Evolutionary conservation across 1,139 yeast genomes (phyloP).

Genomic region (Protomyces arabidopsidicola): DNA sequence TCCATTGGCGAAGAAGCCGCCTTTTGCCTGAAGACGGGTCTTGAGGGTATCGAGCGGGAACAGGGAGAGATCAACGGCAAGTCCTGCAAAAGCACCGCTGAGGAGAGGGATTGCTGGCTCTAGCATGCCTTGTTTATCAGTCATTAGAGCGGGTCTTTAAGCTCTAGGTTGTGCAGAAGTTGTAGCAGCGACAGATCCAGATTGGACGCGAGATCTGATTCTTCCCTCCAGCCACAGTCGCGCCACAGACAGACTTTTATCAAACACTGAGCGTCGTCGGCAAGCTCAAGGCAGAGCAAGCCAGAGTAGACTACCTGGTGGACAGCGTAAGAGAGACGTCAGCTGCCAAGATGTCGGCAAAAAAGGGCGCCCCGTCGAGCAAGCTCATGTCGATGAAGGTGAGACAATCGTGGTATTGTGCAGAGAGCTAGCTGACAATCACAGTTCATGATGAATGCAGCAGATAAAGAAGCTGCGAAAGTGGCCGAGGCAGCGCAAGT

Average conservation of each 20-base stretch:
- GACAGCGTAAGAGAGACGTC: neutral
- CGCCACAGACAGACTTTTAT: neutral
- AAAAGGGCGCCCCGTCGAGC: neutral
- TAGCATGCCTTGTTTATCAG: neutral
- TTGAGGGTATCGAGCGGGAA: slow-evolving; percentile 95
- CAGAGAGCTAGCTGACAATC: too few relatives aligned
- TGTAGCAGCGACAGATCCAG: neutral
- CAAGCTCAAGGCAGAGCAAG: too few relatives aligned
- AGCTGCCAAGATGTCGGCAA: neutral
- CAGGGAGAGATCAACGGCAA: slow-evolving; percentile 86
- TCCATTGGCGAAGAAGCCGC: slow-evolving; percentile 88
- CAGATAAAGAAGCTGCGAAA: slow-evolving; percentile 2
- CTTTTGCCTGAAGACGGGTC: slow-evolving; percentile 89
- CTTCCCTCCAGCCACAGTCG: neutral
- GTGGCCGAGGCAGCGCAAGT: slow-evolving; percentile 3
- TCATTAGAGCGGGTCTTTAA: neutral
- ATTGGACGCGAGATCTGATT: neutral
- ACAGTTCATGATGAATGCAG: slow-evolving; percentile 14
- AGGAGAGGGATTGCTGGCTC: slow-evolving; percentile 12
- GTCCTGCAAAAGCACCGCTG: slow-evolving; percentile 88
- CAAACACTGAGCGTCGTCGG: too few relatives aligned
- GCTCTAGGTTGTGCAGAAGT: neutral
- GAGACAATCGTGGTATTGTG: neutral
- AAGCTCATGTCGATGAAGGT: slow-evolving; percentile 23
- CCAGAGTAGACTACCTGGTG: too few relatives aligned